These are phyloP conservation scores for Cryptosporidium sp. DNA, from an alignment of 169 alveolate species.

Conservation along the genomic window DNA sequence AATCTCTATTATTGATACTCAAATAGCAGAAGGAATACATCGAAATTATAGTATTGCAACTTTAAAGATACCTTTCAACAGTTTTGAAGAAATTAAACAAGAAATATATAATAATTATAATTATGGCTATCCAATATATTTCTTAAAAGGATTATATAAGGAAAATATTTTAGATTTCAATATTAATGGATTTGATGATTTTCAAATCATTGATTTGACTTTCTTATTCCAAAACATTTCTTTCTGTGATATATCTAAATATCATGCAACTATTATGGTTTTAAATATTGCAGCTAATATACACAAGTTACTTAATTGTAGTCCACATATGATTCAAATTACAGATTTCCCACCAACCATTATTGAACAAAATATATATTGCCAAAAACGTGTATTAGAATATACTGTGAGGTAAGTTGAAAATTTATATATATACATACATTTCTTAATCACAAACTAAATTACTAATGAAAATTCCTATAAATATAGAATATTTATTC, in stretches of 20 bases:
- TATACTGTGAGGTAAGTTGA: slow-evolving; percentile 49
- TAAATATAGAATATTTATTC: slow-evolving; percentile 23
- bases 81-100: slow-evolving; percentile 17
- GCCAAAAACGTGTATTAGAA: slow-evolving; percentile 19
- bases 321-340: slow-evolving; percentile 66
- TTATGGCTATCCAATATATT: slow-evolving; percentile 18
- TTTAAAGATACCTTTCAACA: slow-evolving; percentile 31
- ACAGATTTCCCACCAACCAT: slow-evolving; percentile 60
- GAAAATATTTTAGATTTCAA: slow-evolving; percentile 23
- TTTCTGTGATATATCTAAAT: slow-evolving; percentile 59
- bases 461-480: too few species aligned
- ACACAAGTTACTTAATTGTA: slow-evolving; percentile 53
- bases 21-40: slow-evolving; percentile 18
- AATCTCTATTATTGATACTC: neutral
- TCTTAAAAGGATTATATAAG: slow-evolving; percentile 49
- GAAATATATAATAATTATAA: slow-evolving; percentile 2
- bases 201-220: slow-evolving; percentile 46
- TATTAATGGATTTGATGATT: slow-evolving; percentile 43
- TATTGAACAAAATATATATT: slow-evolving; percentile 32
- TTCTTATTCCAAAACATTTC: slow-evolving; percentile 61
- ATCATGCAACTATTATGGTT: slow-evolving; percentile 64
- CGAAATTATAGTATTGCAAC: slow-evolving; percentile 26
- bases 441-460: too few species aligned
- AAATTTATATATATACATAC: too few species aligned
- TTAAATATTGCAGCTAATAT: slow-evolving; percentile 58